These are phyloP conservation scores for Rhodomyrtus tomentosa DNA, from an alignment of 345 rosid genomes.

Conservation along the genomic window DNA sequence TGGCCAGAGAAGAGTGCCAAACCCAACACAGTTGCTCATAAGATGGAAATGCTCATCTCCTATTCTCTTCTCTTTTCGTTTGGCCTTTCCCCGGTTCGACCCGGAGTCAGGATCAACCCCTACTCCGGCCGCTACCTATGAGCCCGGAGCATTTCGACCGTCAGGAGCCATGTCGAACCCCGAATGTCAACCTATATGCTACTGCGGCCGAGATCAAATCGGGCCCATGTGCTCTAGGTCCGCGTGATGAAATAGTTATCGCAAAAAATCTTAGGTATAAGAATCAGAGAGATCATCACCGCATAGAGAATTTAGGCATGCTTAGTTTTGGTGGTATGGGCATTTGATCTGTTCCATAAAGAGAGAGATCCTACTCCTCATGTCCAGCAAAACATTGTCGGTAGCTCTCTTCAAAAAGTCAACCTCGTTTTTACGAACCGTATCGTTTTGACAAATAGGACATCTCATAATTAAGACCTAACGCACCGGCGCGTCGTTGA, in stretches of 20 bases:
- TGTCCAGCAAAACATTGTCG: not conserved
- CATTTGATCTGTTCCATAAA: not conserved
- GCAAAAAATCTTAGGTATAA: not conserved
- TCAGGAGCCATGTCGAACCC: not conserved
- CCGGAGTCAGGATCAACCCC: not conserved
- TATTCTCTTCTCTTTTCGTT: not conserved
- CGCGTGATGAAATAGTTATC: not conserved
- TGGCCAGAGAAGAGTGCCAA: not conserved
- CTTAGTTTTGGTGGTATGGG: not conserved
- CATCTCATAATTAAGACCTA: not conserved
- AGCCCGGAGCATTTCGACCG: not conserved
- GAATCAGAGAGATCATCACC: not conserved
- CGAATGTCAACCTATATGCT: not conserved
- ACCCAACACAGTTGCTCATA: not conserved
- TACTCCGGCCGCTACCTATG: not conserved
- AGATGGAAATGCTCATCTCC: not conserved
- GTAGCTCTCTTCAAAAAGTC: not conserved
- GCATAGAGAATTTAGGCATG: accelerated
- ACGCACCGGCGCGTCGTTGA: not conserved
- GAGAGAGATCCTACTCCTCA: not conserved
- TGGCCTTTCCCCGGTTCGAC: not conserved
- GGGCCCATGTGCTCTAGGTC: not conserved
- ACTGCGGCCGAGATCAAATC: not conserved
- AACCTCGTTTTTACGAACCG: not conserved
- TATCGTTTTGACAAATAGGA: not conserved